Conservation (phyloP, 345 rosid genomes). For the Salix arbutifolia region DNA sequence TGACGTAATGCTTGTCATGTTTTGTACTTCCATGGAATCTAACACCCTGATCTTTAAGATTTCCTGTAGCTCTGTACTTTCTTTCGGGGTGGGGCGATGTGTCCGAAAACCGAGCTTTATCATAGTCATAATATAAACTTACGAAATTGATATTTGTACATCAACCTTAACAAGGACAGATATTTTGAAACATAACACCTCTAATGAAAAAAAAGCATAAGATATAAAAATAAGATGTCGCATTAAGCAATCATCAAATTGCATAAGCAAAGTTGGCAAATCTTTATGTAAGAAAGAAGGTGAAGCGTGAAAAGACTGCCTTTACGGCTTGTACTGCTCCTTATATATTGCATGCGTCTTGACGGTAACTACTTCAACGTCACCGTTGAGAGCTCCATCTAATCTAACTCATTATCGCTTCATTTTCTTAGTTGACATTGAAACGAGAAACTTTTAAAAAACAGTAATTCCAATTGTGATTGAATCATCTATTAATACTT, state of each 20-base stretch:
- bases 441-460: background rate
- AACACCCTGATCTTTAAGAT: background rate
- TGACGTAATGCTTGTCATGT: too few relatives aligned
- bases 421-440: background rate
- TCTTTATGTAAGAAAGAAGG: background rate
- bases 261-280: background rate
- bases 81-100: too few relatives aligned
- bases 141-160: background rate
- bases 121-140: background rate
- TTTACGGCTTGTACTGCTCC: background rate
- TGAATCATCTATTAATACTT: background rate
- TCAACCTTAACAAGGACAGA: background rate
- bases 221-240: background rate
- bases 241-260: background rate
- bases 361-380: slow-evolving; percentile 21
- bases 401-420: slow-evolving; percentile 24
- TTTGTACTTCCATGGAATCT: background rate
- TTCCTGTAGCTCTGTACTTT: background rate
- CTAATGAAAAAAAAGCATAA: background rate
- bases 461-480: background rate
- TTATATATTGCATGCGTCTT: slow-evolving; percentile 21
- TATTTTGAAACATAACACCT: slow-evolving; percentile 8
- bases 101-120: background rate
- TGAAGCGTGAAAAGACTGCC: background rate
- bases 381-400: slow-evolving; percentile 45